Base-by-base conservation (phyloP, 805 yeast genomes). In the Ogataea populi-albae region DNA sequence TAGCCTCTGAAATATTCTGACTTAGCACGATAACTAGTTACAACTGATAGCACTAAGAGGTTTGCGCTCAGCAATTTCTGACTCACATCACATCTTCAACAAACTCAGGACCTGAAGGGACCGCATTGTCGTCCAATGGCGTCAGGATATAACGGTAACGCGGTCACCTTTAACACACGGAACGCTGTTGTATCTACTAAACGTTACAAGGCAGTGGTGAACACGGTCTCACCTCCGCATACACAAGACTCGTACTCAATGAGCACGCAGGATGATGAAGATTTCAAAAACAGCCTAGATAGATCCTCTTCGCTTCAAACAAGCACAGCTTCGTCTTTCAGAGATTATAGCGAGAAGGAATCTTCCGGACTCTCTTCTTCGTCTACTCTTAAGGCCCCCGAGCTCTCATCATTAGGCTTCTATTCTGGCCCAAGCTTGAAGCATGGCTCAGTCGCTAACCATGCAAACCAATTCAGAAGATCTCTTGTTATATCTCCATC, bases 261-360 rank as follows among this genome's bases (percentile, higher is more conserved):
- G 50, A 56, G 53, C 33, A 55, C 64, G 3, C 57, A 58, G 19
- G 64, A 61, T 41, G 67, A 62, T 23, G 59, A 51, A 16, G 66
- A 62, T 36, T 57, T 57, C 42, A 52, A 45, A 32, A 38, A 27
- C 12, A 27, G 45, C 26, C 32, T 54, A 9, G 64, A 59, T 30
- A 47, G 60, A 17, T 60, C 65, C 1, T 60, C 66, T 8, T 62
- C 68, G 15, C 57, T 62, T 30, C 66, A 62, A 42, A 63, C 67
- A 3, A 59, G 64, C 36, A 55, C 64, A 2, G 44, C 53, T 4
- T 55, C 65, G 1, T 55, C 64, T 6, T 31, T 47, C 5, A 19
- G 23, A 10, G 37, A 37, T 14, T 32, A 26, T 27, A 10, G 32
- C 8, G 38, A 28, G 21, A 23, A 17, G 25, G 24, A 21, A 12